Evolutionary conservation across 805 yeast species (phyloP).

Genomic region (Metschnikowia koreensis): DNA sequence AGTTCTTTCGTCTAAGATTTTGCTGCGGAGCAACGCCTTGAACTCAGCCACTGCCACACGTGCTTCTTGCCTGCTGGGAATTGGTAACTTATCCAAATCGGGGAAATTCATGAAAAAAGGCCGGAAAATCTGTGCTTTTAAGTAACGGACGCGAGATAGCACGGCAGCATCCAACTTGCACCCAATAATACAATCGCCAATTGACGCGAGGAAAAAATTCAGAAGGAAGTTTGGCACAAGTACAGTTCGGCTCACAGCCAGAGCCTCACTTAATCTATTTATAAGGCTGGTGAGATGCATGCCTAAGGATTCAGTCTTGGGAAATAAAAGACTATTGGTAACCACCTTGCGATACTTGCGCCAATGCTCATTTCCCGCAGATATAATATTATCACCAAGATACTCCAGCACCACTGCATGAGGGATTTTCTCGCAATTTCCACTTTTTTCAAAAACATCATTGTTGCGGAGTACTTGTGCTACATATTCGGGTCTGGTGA

Average conservation of each 20-base stretch:
- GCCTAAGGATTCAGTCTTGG: constrained; percentile 37
- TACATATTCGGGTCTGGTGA: constrained; percentile 47
- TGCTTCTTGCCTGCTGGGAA: constrained; percentile 47
- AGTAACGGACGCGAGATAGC: constrained; percentile 39
- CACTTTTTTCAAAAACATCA: constrained; percentile 53
- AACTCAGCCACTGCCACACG: constrained; percentile 32
- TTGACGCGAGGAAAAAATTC: constrained; percentile 46
- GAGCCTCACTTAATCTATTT: constrained; percentile 18
- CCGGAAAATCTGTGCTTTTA: constrained; percentile 53
- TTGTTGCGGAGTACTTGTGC: constrained; percentile 49
- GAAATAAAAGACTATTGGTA: constrained; percentile 50
- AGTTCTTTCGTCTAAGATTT: constrained; percentile 27
- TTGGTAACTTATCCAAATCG: constrained; percentile 47
- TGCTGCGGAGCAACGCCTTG: constrained; percentile 17
- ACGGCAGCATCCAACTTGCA: constrained; percentile 44
- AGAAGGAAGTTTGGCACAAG: constrained; percentile 40
- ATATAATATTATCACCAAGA: constrained; percentile 60
- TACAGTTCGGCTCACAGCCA: constrained; percentile 16
- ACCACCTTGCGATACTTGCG: constrained; percentile 44
- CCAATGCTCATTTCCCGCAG: constrained; percentile 57
- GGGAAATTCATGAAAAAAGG: constrained; percentile 58
- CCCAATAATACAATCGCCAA: constrained; percentile 51
- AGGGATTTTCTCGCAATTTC: constrained; percentile 58
- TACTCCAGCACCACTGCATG: constrained; percentile 52
- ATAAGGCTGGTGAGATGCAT: constrained; percentile 39